phyloP scores from a whole-genome alignment of 2,329 filamentous ascomycete genomes.

The Hypoxylon sp. region DNA sequence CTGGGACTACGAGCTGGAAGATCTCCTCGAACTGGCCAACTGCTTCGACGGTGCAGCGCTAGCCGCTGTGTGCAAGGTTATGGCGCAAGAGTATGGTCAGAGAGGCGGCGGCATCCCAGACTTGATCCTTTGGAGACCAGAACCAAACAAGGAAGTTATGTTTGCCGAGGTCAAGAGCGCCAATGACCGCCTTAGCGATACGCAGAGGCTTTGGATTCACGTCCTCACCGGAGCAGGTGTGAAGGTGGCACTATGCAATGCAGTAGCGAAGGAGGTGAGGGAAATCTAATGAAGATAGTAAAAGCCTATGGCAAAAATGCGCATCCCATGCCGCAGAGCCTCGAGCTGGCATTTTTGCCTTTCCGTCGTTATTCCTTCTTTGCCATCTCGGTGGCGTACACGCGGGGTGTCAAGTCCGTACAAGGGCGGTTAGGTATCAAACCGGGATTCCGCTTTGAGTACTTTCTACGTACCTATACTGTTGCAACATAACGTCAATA shows the following conservation, averaged over 20 bases:
- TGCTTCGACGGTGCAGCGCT: conserved; percentile 88
- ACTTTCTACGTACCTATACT: conserved; percentile 20
- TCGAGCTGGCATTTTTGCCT: not conserved
- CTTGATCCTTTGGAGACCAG: conserved; percentile 84
- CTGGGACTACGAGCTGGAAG: conserved; percentile 86
- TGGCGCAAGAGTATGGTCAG: conserved; percentile 94
- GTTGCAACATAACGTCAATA: conserved; percentile 9
- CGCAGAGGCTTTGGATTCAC: conserved; percentile 96
- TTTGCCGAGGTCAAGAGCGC: conserved; percentile 86
- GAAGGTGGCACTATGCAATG: conserved; percentile 84
- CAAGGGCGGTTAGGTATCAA: conserved; percentile 7
- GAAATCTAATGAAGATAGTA: conserved; percentile 50
- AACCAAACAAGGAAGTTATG: conserved; percentile 71
- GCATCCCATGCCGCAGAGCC: conserved; percentile 3
- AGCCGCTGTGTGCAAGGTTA: conserved; percentile 88
- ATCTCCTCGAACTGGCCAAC: conserved; percentile 82
- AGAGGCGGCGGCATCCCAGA: conserved; percentile 92
- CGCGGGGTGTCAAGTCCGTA: conserved; percentile 19
- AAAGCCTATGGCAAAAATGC: conserved; percentile 7
- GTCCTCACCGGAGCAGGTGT: conserved; percentile 89
- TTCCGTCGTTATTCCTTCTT: conserved; percentile 17
- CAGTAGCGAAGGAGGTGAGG: conserved; percentile 67
- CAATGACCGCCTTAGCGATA: conserved; percentile 96
- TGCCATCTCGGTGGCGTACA: conserved; percentile 36
- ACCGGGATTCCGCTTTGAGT: conserved; percentile 16